phyloP scores from a whole-genome alignment of 768 basidiomycete genomes.

The Podaxis sp. region DNA sequence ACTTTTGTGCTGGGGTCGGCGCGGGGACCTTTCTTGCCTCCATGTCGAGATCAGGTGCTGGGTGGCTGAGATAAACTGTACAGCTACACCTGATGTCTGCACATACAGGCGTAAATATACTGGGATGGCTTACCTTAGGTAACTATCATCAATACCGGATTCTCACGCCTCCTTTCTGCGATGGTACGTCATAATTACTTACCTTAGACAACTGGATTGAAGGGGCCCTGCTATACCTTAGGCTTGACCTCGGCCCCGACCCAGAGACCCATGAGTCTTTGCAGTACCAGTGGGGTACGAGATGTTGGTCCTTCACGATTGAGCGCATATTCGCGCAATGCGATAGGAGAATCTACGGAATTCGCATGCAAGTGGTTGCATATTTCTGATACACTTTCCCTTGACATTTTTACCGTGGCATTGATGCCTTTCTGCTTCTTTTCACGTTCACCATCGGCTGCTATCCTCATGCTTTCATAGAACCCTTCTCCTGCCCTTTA shows the following conservation, averaged over 20 bases:
- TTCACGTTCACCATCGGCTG: not conserved
- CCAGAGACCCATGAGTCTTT: no score
- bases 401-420: not conserved
- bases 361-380: not conserved
- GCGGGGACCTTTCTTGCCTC: not conserved
- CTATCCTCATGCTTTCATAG: no score
- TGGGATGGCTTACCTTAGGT: not conserved
- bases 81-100: not conserved
- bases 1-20: not conserved
- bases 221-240: no score
- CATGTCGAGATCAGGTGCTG: not conserved
- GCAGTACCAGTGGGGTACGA: no score
- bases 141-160: no score
- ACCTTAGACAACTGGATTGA: no score
- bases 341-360: not conserved
- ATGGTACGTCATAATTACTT: no score
- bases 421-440: not conserved
- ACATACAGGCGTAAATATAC: not conserved
- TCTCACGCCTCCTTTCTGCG: no score
- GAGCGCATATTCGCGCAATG: no score
- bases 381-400: not conserved
- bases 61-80: conserved; percentile 16
- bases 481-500: no score
- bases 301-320: no score
- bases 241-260: no score